Evolutionary conservation across 345 rosid genomes (phyloP).

Genomic region (Lumnitzera littorea): DNA sequence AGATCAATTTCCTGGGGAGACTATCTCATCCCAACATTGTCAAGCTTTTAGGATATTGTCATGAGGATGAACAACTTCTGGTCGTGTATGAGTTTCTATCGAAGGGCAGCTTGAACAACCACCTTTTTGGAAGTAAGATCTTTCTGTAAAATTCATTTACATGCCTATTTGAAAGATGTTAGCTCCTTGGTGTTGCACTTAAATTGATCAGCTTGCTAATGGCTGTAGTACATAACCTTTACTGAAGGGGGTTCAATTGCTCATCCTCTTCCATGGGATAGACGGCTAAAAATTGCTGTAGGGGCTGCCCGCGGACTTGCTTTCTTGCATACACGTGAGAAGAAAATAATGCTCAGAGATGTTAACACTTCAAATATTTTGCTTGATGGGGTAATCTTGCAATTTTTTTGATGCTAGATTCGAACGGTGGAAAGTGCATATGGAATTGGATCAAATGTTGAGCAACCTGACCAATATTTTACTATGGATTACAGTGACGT

Average conservation of each 20-base stretch:
- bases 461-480: no score
- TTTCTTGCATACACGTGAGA: neutral
- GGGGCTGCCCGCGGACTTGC: neutral
- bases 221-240: neutral
- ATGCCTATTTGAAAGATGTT: neutral
- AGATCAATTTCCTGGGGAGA: constrained; percentile 5
- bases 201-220: no score
- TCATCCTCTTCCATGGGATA: neutral
- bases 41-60: constrained; percentile 10
- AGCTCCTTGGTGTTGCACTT: no score
- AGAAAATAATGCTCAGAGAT: neutral
- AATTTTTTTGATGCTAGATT: no score
- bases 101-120: constrained; percentile 12
- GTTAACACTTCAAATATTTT: neutral
- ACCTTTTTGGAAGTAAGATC: constrained; percentile 12
- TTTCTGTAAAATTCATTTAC: no score
- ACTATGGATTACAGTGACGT: no score
- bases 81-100: constrained; percentile 5
- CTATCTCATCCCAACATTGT: constrained; percentile 9
- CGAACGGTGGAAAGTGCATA: no score
- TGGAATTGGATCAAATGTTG: no score
- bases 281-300: neutral
- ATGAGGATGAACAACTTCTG: constrained; percentile 1
- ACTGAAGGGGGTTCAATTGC: neutral
- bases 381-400: constrained; percentile 2